Conservation (phyloP, 2,329 filamentous ascomycete genomes). For the Cladophialophora bantiana region DNA sequence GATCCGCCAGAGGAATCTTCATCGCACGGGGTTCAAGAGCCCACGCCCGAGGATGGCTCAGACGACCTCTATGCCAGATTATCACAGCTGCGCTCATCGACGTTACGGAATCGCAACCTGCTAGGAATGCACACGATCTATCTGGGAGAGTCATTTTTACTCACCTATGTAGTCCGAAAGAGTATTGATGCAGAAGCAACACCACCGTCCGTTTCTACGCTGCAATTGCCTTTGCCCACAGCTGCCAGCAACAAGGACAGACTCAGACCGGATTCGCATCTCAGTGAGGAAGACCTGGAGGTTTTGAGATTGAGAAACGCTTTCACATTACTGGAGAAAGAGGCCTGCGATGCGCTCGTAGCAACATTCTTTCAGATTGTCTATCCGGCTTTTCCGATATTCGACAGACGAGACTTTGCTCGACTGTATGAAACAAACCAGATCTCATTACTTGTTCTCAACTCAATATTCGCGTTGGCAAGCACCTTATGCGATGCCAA, state of each 20-base stretch:
- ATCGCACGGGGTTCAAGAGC: too few relatives aligned
- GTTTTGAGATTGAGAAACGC: conserved; percentile 30
- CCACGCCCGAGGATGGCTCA: conserved; percentile 16
- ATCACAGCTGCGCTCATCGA: conserved; percentile 9
- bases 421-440: conserved; percentile 26
- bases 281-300: conserved; percentile 18
- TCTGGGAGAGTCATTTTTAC: conserved; percentile 22
- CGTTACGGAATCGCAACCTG: conserved; percentile 12
- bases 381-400: conserved; percentile 37
- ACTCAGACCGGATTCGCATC: conserved; percentile 17
- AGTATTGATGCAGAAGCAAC: conserved; percentile 9
- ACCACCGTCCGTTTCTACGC: conserved; percentile 18
- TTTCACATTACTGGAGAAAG: conserved; percentile 34
- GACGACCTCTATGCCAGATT: conserved; percentile 23
- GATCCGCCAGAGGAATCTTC: too few relatives aligned
- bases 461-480: conserved; percentile 40
- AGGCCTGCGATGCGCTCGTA: conserved; percentile 36
- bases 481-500: conserved; percentile 38
- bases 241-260: conserved; percentile 26
- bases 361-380: conserved; percentile 38
- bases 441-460: conserved; percentile 39
- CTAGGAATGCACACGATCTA: conserved; percentile 21
- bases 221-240: conserved; percentile 17
- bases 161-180: conserved; percentile 25
- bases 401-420: conserved; percentile 38